Percentiles rank a stretch among this genome's conserved stretches.
phyloP scores from a whole-genome alignment of 345 rosid genomes.

The Heritiera littoralis region DNA sequence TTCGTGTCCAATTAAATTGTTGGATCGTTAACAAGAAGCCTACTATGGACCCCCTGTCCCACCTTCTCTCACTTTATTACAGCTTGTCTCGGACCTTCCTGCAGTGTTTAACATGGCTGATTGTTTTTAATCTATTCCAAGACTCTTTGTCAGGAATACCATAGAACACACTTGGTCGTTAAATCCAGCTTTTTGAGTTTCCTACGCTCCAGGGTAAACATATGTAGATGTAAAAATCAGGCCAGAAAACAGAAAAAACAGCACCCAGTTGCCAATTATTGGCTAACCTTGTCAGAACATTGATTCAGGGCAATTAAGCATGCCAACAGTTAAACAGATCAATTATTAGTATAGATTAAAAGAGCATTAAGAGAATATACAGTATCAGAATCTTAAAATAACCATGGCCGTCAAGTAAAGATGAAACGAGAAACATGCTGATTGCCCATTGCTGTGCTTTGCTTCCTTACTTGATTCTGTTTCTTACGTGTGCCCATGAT shows the following conservation, averaged over 20 bases:
- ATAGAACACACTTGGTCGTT: too few relatives aligned
- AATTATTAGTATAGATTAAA: too few relatives aligned
- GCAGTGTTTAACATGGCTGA: not conserved
- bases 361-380: constrained; percentile 16
- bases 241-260: too few relatives aligned
- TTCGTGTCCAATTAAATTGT: constrained; percentile 42
- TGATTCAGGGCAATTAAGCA: too few relatives aligned
- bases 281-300: too few relatives aligned
- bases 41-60: not conserved
- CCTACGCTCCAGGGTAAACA: too few relatives aligned
- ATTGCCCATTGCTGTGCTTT: not conserved
- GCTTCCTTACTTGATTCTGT: constrained; percentile 41
- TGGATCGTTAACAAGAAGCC: constrained; percentile 25
- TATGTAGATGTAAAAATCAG: too few relatives aligned
- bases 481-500: constrained; percentile 8
- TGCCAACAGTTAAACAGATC: too few relatives aligned
- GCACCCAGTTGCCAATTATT: too few relatives aligned
- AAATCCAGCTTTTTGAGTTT: too few relatives aligned
- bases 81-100: not conserved
- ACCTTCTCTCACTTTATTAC: not conserved
- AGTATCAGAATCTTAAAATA: constrained; percentile 4
- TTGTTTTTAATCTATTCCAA: not conserved
- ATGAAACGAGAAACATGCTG: constrained; percentile 9
- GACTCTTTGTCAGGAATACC: not conserved
- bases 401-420: not conserved